phyloP scores from a whole-genome alignment of 345 rosid species.

The Gossypium arboreum region DNA sequence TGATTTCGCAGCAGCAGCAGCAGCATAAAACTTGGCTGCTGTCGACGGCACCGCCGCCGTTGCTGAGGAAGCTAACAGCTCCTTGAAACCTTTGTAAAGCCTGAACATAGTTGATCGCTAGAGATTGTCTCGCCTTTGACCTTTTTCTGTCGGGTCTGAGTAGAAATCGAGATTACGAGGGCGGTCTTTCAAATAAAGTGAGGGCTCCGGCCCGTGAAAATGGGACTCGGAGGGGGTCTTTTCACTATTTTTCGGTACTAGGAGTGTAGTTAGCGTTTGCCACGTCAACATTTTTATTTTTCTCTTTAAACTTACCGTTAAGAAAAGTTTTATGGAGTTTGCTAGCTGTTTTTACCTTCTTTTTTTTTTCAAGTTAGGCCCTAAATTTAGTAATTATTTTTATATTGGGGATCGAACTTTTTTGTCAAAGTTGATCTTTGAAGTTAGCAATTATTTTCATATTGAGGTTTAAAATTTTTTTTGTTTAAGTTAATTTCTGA shows the following conservation, averaged over 20 bases:
- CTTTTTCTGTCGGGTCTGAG: background rate
- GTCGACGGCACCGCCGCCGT: background rate
- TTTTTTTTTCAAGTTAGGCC: no score
- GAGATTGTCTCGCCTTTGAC: background rate
- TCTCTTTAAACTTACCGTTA: no score
- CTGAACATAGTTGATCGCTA: conserved; percentile 24
- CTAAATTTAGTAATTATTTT: no score
- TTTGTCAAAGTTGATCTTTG: no score
- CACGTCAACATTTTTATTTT: background rate
- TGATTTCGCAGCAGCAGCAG: conserved; percentile 1
- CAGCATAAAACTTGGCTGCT: conserved; percentile 14
- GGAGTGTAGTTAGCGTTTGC: background rate
- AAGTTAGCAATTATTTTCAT: no score
- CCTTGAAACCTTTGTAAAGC: conserved; percentile 59
- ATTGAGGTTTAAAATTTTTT: accelerated
- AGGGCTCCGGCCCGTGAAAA: background rate
- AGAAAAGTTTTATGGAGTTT: no score
- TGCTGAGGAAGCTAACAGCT: conserved; percentile 50
- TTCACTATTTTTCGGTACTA: background rate
- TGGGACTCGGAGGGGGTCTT: background rate
- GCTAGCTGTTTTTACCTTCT: no score
- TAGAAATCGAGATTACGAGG: background rate
- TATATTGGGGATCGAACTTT: no score
- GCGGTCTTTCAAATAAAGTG: background rate
- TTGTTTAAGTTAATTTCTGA: no score